Base-by-base conservation (phyloP, 495 filamentous ascomycete genomes). In the Cryomyces minteri region DNA sequence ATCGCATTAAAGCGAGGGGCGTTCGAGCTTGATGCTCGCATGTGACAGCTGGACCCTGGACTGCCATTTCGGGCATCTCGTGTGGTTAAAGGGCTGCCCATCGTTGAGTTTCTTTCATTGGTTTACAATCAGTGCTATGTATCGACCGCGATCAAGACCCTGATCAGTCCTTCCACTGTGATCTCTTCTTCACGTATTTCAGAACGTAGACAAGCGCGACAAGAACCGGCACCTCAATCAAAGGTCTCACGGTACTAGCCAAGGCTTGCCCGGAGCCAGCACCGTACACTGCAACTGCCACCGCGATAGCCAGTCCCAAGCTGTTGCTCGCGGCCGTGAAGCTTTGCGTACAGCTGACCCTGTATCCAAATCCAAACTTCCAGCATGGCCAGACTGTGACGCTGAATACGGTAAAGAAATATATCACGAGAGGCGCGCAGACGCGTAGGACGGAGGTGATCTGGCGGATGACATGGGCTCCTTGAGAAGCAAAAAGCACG, bases 261-360 rank as follows among this genome's bases (percentile, higher is more conserved):
- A 94, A 63, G 0, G 87, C 88, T 57, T 94, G 83, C 39, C 88
- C 80, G 52, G 80, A 85, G 30, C 77, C 62, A 1, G 81, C 71
- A 0, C 88, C 88, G 64, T 80, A 94, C 4, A 79, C 77, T 4
- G 86, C 84, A 4, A 94, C 77, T 3, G 84, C 87, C 2, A 95
- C 87, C 1, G 88, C 88, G 62, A 95, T 93, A 0, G 88, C 88
- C 12, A 94, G 62, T 66, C 94, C 88, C 54, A 95, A 94, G 54
- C 94, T 94, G 51, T 95, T 95, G 58, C 86, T 94, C 4, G 88
- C 88, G 5, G 88, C 88, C 0, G 88, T 94, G 52, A 94, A 90
- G 53, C 83, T 84, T 64, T 94, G 88, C 8, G 88, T 93, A 8
- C 72, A 70, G 1, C 73, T 71, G 3, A 87, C 54, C 40, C 62